Evolutionary conservation across 116 monocot genomes (phyloP).

Genomic region (Iris pallida): DNA sequence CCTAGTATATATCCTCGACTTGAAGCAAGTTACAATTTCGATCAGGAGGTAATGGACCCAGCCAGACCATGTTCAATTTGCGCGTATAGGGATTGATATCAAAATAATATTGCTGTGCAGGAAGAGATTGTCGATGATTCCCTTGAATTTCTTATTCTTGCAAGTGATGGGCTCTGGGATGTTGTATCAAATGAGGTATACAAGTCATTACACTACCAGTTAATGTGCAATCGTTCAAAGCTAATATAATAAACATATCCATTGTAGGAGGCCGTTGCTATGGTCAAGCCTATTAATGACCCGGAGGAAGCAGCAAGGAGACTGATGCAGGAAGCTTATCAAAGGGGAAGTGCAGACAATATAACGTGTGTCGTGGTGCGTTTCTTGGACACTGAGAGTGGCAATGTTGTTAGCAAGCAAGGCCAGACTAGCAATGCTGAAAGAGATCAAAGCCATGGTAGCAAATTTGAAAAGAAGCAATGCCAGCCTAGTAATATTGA

Average conservation of each 20-base stretch:
- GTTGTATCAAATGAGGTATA: constrained; percentile 81
- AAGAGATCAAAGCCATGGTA: neutral
- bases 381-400: constrained; percentile 26
- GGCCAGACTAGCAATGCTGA: neutral
- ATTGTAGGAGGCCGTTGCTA: constrained; percentile 75
- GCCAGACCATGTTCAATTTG: too few species aligned
- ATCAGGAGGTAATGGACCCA: too few species aligned
- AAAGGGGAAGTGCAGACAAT: constrained; percentile 83
- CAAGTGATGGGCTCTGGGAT: constrained; percentile 95
- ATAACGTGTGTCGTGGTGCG: constrained; percentile 85
- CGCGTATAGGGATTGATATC: neutral
- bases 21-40: too few species aligned
- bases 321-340: constrained; percentile 70
- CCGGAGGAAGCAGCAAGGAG: constrained; percentile 70
- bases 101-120: constrained; percentile 17
- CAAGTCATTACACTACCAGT: neutral
- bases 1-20: too few species aligned
- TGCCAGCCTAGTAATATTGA: neutral
- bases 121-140: constrained; percentile 80
- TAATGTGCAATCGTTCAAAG: neutral
- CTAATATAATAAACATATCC: neutral
- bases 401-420: neutral
- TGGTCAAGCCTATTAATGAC: constrained; percentile 69
- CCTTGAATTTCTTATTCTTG: constrained; percentile 88
- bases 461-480: neutral